phyloP scores from a whole-genome alignment of 306 rosid species.

The Prunus salicina region DNA sequence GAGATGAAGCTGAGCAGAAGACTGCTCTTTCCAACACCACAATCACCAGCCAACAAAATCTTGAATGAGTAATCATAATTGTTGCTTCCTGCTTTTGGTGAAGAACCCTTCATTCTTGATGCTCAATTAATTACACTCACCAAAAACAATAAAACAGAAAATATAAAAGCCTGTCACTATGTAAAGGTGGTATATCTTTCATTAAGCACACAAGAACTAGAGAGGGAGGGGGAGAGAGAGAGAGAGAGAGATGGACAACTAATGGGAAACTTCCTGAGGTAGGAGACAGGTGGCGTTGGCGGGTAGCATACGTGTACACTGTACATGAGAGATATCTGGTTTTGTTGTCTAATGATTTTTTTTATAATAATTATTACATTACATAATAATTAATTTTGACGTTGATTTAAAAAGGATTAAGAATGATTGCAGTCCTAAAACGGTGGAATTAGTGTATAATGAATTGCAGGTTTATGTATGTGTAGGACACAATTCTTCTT shows the following conservation, averaged over 20 bases:
- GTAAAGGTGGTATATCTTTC: conserved; percentile 10
- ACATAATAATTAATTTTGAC: not conserved
- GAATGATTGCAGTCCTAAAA: conserved; percentile 5
- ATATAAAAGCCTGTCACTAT: not conserved
- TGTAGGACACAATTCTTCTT: conserved; percentile 40
- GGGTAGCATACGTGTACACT: conserved; percentile 31
- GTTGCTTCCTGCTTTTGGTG: conserved; percentile 46
- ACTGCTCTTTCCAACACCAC: conserved; percentile 97
- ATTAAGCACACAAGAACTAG: conserved; percentile 1
- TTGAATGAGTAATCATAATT: conserved; percentile 84
- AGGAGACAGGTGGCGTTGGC: conserved; percentile 35
- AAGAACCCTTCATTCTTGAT: conserved; percentile 49
- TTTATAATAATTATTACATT: not conserved
- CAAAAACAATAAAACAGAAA: not conserved
- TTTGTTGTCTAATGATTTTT: not conserved
- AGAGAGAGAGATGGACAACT: not conserved
- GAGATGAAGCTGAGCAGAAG: conserved; percentile 85
- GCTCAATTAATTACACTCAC: not conserved
- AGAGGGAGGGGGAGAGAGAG: not conserved
- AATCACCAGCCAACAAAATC: conserved; percentile 85
- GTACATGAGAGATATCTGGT: not conserved
- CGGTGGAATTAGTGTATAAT: not conserved
- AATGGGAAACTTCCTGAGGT: conserved; percentile 23
- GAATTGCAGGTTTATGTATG: not conserved
- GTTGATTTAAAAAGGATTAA: not conserved